Base-by-base conservation (phyloP, 2,329 filamentous ascomycete genomes). In the Monosporascus cannonballus region DNA sequence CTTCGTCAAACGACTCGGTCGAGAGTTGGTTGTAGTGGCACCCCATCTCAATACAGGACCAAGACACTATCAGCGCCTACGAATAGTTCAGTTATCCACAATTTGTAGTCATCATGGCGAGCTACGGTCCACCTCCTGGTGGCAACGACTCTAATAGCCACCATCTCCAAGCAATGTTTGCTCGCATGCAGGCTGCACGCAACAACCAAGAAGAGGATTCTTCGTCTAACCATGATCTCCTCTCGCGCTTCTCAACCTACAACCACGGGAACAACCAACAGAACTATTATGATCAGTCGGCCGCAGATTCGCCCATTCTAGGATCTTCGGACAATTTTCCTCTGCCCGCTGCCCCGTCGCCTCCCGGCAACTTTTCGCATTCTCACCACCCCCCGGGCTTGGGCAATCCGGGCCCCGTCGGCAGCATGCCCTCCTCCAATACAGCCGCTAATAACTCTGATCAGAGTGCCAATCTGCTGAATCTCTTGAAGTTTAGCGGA, bases 401-500 rank as follows among this genome's bases (percentile, higher is more conserved):
- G 55, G 69, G 73, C 63, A 71, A 73, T 61, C 69, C 80, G 59
- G 76, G 76, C 50, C 73, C 77, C 55, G 79, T 79, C 53, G 78
- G 77, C 53, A 78, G 76, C 24, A 68, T 69, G 57, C 68, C 71
- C 14, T 20, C 39, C 34, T 64, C 64, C 27, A 61, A 56, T 34
- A 54, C 56, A n/a, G 51, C 61, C 17, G 64, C 20, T 48, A 34
- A 34, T 14, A 60, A 66, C 34, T 64, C 67, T 41, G 77, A 80
- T 50, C 77, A 79, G 61, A 80, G 77, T 42, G 72, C 76, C 52
- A 81, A 78, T 59, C 65, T 85, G 60, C 70, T 85, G 64, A 84
- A 80, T 59, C 72, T 85, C 51, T 76, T 85, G 66, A 85, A 85
- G 73, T 84, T 83, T 61, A 81, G 76, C 57, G 55, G 56, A 44